Evolutionary conservation across 129 eudicot genomes (phyloP).

Genomic region (Helianthus tuberosus): DNA sequence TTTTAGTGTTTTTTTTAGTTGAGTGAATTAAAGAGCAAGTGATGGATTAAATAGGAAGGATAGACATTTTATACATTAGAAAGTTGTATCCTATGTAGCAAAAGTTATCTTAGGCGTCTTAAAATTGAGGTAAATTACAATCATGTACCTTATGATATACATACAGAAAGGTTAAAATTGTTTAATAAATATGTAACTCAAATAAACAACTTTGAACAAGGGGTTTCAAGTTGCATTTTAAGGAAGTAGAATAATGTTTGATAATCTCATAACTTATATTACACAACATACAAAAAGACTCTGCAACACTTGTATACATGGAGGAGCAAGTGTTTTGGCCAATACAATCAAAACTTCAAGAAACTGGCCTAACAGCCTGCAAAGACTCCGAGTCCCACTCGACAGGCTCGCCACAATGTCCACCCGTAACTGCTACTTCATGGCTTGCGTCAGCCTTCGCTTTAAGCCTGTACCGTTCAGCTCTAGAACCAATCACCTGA

Average conservation of each 20-base stretch:
- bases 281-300: not conserved
- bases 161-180: not conserved
- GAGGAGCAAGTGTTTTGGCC: not conserved
- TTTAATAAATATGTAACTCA: not conserved
- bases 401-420: constrained; percentile 45
- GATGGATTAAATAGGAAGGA: no score
- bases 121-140: no score
- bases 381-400: constrained; percentile 54
- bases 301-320: constrained; percentile 9
- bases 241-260: constrained; percentile 3
- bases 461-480: constrained; percentile 77
- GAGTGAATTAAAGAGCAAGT: no score
- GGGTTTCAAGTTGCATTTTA: not conserved
- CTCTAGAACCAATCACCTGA: constrained; percentile 96
- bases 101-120: no score
- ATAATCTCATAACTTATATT: not conserved
- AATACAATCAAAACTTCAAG: constrained; percentile 30
- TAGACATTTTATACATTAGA: no score
- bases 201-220: not conserved
- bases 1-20: no score
- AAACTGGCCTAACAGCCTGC: constrained; percentile 39
- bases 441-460: constrained; percentile 33
- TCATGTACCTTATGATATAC: no score
- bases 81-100: no score
- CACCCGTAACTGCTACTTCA: constrained; percentile 32